Evolutionary conservation across 306 rosid species (phyloP), one percentile per base, ranked within the genome.

Genomic region (Calophaca sinica): DNA sequence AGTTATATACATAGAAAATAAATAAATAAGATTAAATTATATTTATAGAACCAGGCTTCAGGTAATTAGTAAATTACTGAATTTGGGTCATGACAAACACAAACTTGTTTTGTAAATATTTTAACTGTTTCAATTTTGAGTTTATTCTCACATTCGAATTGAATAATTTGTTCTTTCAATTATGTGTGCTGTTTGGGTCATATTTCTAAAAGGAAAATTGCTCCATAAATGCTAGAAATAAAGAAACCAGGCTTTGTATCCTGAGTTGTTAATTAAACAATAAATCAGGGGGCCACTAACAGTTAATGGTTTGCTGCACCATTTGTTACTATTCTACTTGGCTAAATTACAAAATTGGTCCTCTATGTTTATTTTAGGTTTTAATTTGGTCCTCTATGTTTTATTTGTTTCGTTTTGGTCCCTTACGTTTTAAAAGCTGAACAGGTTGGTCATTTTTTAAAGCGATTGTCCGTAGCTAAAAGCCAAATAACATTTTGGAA

Each of bases 71-170:
- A 35, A 52, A 75, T 81, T 74, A 6, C 42, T 70, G 41, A 52
- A 75, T 65, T 62, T 45, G 64, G 69, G 54, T 71, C 77, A 80
- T 72, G 9, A 53, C 75, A 66, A 28, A 53, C 59, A 55, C 35
- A 58, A 44, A 12, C 44, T 68, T 78, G 70, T 48, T 69, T 63
- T 78, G 83, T 64, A 74, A 45, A 74, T 81, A 85, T 41, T 49
- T 64, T 71, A 70, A 58, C 41, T 58, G 46, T 70, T 80, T 70
- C 73, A 79, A 36, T 85, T 81, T 68, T 51, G 38, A 73, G 59
- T 58, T 68, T 5, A 10, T 48, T 64, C 31, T 74, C n/a, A 68
- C 50, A 70, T 81, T 73, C 48, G 29, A 62, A 81, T 77, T 9
- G 26, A 10, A 62, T 67, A 14, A 9, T 41, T 55, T 68, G 20